Evolutionary conservation across 768 basidiomycete species (phyloP).

Genomic region (Chalciporus sphaerocephalus): DNA sequence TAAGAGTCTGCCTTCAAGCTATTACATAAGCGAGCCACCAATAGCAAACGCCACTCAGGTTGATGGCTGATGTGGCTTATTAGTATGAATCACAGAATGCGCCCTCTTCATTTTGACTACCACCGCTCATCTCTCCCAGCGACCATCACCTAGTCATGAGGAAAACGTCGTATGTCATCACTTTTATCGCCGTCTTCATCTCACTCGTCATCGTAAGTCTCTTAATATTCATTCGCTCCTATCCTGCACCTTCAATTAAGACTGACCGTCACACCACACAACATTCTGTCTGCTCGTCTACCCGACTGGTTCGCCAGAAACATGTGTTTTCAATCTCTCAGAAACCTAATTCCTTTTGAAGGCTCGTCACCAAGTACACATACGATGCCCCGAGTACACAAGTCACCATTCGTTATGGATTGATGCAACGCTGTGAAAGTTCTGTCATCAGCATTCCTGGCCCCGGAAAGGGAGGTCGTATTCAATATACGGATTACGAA

Average conservation of each 20-base stretch:
- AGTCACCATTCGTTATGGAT: slow-evolving; percentile 54
- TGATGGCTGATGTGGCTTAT: too few species aligned
- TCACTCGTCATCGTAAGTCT: slow-evolving; percentile 50
- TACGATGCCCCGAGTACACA: slow-evolving; percentile 44
- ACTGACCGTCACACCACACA: slow-evolving; percentile 36
- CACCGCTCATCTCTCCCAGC: background rate
- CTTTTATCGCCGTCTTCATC: slow-evolving; percentile 52
- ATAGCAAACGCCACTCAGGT: too few species aligned
- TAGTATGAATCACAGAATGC: background rate
- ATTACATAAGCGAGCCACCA: slow-evolving; percentile 11
- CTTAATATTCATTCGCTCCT: background rate
- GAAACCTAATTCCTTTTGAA: slow-evolving; percentile 30
- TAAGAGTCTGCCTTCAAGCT: slow-evolving; percentile 5
- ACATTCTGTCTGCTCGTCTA: slow-evolving; percentile 49
- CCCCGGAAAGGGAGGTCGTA: slow-evolving; percentile 37
- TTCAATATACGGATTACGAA: slow-evolving; percentile 51
- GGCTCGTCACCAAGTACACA: slow-evolving; percentile 37
- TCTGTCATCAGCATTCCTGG: slow-evolving; percentile 45
- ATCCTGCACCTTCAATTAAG: background rate
- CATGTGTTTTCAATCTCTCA: slow-evolving; percentile 14
- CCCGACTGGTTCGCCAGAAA: slow-evolving; percentile 57
- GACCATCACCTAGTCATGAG: slow-evolving; percentile 42
- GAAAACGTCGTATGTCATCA: slow-evolving; percentile 63
- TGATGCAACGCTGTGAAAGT: slow-evolving; percentile 54
- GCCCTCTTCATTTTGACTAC: background rate